Evolutionary conservation across 192 early-diverging fungal genomes (phyloP).

Genomic region (Coemansia erecta): DNA sequence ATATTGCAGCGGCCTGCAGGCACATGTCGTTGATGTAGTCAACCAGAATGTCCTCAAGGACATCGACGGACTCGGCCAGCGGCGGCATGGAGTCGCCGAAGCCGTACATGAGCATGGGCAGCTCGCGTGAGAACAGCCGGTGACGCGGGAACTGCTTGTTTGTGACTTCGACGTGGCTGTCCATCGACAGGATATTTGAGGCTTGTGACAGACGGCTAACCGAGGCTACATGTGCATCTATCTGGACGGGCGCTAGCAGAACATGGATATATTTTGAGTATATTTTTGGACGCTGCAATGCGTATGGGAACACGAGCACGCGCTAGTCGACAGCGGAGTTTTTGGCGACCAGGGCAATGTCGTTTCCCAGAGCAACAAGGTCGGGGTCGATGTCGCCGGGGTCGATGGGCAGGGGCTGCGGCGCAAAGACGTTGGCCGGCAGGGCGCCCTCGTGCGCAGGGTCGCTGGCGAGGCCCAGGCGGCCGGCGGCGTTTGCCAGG

Average conservation of each 20-base stretch:
- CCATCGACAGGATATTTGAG: constrained; percentile 16
- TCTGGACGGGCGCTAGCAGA: too few species aligned
- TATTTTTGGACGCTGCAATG: neutral
- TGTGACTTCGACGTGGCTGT: constrained; percentile 38
- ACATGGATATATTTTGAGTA: neutral
- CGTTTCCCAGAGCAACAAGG: constrained; percentile 44
- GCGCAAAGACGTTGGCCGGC: constrained; percentile 15
- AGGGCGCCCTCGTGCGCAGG: neutral
- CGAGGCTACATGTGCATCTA: too few species aligned
- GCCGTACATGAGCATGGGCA: constrained; percentile 46
- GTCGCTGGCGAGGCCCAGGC: constrained; percentile 32
- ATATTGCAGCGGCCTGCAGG: constrained; percentile 36
- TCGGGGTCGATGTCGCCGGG: constrained; percentile 3
- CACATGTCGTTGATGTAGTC: constrained; percentile 50
- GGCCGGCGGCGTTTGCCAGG: constrained; percentile 34
- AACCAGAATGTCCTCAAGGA: constrained; percentile 49
- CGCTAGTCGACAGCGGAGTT: neutral
- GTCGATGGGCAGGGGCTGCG: constrained; percentile 14
- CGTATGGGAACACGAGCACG: neutral
- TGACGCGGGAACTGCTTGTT: constrained; percentile 47
- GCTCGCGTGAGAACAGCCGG: constrained; percentile 46
- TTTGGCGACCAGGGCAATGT: constrained; percentile 34
- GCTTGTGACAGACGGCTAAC: neutral
- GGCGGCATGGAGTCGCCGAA: constrained; percentile 41
- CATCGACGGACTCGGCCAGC: constrained; percentile 39